A percentile compares a stretch with the other conserved stretches of the same genome.
Conservation (phyloP, 208 protist species). For the Wallacemonas sp. region DNA sequence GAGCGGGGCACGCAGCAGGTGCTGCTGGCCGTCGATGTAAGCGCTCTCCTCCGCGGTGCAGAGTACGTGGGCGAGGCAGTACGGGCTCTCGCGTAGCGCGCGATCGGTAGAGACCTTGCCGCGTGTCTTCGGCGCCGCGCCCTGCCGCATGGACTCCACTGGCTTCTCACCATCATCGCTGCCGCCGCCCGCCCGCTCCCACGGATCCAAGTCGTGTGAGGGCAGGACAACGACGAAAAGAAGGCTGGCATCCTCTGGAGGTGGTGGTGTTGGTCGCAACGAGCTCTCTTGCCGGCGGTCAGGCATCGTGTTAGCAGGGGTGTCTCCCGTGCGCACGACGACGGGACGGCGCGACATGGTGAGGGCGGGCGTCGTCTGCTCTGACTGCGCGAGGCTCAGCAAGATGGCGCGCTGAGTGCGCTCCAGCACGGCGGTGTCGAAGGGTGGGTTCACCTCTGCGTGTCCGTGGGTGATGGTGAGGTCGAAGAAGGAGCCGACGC, state of each 20-base stretch:
- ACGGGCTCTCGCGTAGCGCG: conserved; percentile 40
- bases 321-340: too few relatives aligned
- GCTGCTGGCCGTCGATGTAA: conserved; percentile 80
- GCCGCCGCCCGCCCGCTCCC: conserved; percentile 13
- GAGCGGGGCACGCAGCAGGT: conserved; percentile 53
- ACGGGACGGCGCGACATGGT: too few relatives aligned
- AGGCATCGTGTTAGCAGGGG: neutral
- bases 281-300: neutral
- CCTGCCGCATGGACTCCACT: neutral
- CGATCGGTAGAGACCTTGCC: conserved; percentile 25
- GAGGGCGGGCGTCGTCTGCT: conserved; percentile 1
- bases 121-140: neutral
- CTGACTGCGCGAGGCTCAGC: conserved; percentile 7
- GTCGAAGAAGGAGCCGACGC: conserved; percentile 83
- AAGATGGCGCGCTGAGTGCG: conserved; percentile 42
- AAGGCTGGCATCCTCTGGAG: too few relatives aligned
- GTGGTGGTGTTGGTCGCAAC: too few relatives aligned
- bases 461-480: conserved; percentile 43
- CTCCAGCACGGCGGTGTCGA: conserved; percentile 65
- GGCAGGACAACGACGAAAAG: conserved; percentile 67
- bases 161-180: neutral
- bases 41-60: conserved; percentile 43
- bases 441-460: conserved; percentile 86
- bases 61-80: conserved; percentile 48
- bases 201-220: conserved; percentile 56